Evolutionary conservation across 768 basidiomycete genomes (phyloP), one percentile per base, ranked within the genome.

Genomic region (Collybia nuda): DNA sequence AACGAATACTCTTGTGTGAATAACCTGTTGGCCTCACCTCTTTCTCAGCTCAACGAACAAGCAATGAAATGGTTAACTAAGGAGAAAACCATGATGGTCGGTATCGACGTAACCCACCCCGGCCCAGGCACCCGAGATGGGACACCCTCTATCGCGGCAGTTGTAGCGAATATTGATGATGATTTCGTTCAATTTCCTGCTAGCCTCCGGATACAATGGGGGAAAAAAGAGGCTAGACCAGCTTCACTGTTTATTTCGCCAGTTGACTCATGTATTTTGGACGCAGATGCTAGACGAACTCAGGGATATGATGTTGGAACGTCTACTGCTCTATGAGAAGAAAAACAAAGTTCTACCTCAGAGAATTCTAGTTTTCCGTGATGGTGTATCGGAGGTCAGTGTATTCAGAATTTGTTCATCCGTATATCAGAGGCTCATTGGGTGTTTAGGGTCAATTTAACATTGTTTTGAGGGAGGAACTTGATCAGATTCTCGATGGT

Each of bases 61-160:
- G 78, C 80, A 1, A 80, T 85, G 76, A 57, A 53, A 28, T 92
- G 89, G 88, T 67, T 92, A 40, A 80, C 63, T 1, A 79, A 78
- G 63, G 73, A 76, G 55, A 76, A 76, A 46, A 91, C 90, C 9
- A 93, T 93, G 86, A 68, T 93, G 60, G 83, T 93, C 4, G 90
- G 90, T 0, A 88, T 90, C 56, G 90, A 93, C 59, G 88, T 90
- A 0, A 91, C 88, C 0, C 90, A 93, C 54, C 88, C 90, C 2
- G 79, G 86, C 1, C 85, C 86, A 1, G 76, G 69, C 5, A 86
- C 85, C 55, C 62, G 72, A 43, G 75, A 75, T 3, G 90, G 90
- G 2, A 85, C 88, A 1, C 91, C 90, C 2, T 90, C 88, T 0
- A 86, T 93, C 39, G 88, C 87, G 0, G 90, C 88, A 0, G 85